Evolutionary conservation across 768 basidiomycete genomes (phyloP), one percentile per base, ranked within the genome.

Genomic region (Pilatotrama ljubarskyi): DNA sequence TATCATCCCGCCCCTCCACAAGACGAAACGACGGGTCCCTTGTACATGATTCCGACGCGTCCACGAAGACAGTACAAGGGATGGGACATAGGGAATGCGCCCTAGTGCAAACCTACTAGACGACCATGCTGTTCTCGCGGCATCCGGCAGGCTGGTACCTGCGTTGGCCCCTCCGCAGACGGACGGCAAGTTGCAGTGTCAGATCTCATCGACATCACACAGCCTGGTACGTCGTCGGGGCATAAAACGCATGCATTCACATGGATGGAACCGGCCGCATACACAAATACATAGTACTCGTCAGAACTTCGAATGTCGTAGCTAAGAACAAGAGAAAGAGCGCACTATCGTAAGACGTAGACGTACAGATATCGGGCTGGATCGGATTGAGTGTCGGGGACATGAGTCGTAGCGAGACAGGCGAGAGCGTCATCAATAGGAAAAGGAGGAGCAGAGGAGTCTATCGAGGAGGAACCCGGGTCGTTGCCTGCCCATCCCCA

Each of bases 341-440:
- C 53, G 53, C 53, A 55, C 43, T 46, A 49, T 49, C 55, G 7
- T 41, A 57, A n/a, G 9, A 32, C 29, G 32, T 51, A n/a, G 22
- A 40, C 46, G 29, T 57, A 57, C 36, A 40, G 17, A 40, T 22
- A 20, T 47, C 29, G 29, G 10, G 29, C 5, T 32, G 5, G 29
- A 56, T 38, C 38, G 24, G 46, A 35, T 55, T 55, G 32, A 38
- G 54, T 5, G 20, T 18, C n/a, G n/a, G 38, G 24, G 41, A 37
- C 40, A 13, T 20, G 55, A 36, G 52, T 36, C 35, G 35, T 35
- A 37, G n/a, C 32, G 32, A 6, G 29, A 5, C n/a, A 9, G 22
- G 42, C 8, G n/a, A 46, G 38, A 13, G 50, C 20, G 17, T 43
- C 52, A 20, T 54, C 41, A 43, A 32, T n/a, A 2, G 32, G 2